Base-by-base conservation (phyloP, 163 green algal genomes). In the Scenedesmus sp. region DNA sequence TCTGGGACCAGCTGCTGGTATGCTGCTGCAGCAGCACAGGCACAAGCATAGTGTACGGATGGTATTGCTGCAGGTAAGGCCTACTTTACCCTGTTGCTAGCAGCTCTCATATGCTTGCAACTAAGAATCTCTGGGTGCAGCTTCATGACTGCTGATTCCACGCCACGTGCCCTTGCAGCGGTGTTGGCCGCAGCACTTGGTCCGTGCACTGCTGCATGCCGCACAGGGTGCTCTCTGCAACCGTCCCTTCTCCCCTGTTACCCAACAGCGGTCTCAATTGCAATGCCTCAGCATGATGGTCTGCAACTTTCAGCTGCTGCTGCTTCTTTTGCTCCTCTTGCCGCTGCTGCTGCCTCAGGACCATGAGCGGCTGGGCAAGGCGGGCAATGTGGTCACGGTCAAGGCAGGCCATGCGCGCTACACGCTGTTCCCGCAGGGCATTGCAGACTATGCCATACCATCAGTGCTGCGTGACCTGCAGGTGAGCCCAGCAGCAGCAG, bases 381-480 rank as follows among this genome's bases (percentile, higher is more conserved):
- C 20, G 22, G 88, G 88, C 5, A 70, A 84, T 35, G 42, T 92
- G 20, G 81, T 92, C 2, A 40, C 43, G 20, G 88, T 92, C 1
- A 79, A 84, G 20, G 65, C 88, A 20, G 88, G 88, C 20, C 51
- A 89, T 42, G 88, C 88, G 15, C 44, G 88, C 13, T 43, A 89
- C 81, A 85, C 43, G 7, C 81, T 92, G 49, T 92, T 89, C 44
- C 88, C 88, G 4, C 24, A 40, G 5, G 68, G 68, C 40, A 30
- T 61, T 42, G 88, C 88, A 37, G 88, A 92, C 53, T 92, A 92
- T 43, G 88, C 81, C 18, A 68, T 92, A 10, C 88, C 88, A n/a
- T 43, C 44, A 59, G 88, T 92, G 16, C 53, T 92, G 26, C n/a
- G 40, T 20, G 16, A 88, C 0, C 3, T 92, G n/a, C 43, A 70